Conservation (phyloP, 2,329 filamentous ascomycete species). For the Nothomitra cinnamomea region DNA sequence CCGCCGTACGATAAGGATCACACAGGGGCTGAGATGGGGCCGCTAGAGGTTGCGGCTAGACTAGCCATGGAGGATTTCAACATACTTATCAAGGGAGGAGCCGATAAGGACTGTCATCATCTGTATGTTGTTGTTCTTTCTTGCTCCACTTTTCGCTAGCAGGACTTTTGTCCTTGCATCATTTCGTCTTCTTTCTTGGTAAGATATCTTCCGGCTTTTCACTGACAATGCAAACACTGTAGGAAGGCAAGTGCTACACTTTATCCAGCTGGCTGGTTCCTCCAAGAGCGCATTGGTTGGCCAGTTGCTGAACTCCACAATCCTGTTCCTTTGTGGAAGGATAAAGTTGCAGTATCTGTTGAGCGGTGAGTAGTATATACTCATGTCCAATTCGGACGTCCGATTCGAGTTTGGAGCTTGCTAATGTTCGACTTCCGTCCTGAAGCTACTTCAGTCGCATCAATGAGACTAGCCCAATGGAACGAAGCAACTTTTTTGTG, state of each 20-base stretch:
- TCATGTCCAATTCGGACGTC: too few relatives aligned
- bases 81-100: background rate
- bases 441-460: background rate
- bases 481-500: background rate
- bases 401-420: too few relatives aligned
- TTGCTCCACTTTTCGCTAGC: too few relatives aligned
- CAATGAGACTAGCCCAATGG: background rate
- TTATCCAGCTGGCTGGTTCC: background rate
- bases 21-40: background rate
- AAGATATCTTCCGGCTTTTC: too few relatives aligned
- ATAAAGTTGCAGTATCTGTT: background rate
- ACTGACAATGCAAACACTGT: too few relatives aligned
- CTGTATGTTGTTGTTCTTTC: too few relatives aligned
- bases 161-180: too few relatives aligned
- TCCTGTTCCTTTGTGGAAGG: background rate
- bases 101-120: background rate
- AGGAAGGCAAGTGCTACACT: background rate
- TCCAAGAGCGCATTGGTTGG: background rate
- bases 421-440: background rate
- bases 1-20: constrained; percentile 5
- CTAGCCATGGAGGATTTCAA: background rate
- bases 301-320: background rate
- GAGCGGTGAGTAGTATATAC: background rate
- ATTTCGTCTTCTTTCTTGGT: too few relatives aligned
- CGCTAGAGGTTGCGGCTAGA: background rate